These are phyloP conservation scores for Entelexis paramagnoliae DNA, from an alignment of 1,139 yeast species.

Conservation along the genomic window DNA sequence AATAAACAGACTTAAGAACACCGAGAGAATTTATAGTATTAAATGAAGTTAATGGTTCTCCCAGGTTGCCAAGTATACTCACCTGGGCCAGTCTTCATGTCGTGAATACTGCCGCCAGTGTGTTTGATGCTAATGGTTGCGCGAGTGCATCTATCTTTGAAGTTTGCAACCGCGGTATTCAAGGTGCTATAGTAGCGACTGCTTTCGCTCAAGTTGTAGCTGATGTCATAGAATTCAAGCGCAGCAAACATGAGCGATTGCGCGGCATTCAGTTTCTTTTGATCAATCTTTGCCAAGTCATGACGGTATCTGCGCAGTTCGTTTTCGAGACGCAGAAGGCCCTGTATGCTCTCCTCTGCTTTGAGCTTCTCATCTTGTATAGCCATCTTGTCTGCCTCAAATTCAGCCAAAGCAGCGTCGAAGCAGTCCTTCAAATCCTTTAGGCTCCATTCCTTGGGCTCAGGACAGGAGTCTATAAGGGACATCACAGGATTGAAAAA, in stretches of 20 bases:
- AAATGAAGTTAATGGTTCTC: background rate
- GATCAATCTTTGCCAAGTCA: background rate
- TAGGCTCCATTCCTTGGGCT: background rate
- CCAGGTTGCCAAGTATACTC: conserved; percentile 9
- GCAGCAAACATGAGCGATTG: conserved; percentile 4
- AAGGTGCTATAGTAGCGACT: conserved; percentile 1
- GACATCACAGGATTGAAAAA: conserved; percentile 1
- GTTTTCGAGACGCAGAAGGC: background rate
- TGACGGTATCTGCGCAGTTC: background rate
- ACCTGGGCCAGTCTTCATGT: background rate
- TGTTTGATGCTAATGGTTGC: background rate
- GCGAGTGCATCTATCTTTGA: background rate
- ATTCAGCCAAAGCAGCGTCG: background rate
- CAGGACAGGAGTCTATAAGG: background rate
- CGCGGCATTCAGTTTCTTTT: background rate
- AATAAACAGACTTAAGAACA: too few species aligned
- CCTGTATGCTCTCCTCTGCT: background rate
- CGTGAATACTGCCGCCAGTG: background rate
- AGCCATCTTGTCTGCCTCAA: background rate
- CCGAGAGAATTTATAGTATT: background rate
- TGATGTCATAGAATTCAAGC: background rate
- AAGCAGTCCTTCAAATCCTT: background rate
- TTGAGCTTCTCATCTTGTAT: background rate
- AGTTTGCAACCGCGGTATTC: background rate
- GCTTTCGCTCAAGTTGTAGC: conserved; percentile 1